Conservation (phyloP, 129 eudicot species). For the Escallonia rubra region DNA sequence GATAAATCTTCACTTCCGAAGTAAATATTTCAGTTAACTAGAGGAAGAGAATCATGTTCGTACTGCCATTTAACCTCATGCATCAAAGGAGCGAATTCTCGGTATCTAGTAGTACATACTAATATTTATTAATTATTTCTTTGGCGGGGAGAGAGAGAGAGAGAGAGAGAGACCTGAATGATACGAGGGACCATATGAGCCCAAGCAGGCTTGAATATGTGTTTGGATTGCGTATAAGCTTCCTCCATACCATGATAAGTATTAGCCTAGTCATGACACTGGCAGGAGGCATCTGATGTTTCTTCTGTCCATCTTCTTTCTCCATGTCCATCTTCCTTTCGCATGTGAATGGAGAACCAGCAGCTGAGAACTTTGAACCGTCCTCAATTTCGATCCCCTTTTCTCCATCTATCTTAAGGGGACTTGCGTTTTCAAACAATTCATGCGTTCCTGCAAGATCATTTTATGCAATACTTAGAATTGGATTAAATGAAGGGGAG, state of each 20-base stretch:
- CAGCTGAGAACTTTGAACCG: conserved; percentile 31
- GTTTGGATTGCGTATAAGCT: conserved; percentile 91
- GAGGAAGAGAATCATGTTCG: no score
- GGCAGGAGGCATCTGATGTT: conserved; percentile 94
- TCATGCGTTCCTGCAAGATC: conserved; percentile 2
- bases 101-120: no score
- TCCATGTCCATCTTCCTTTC: conserved; percentile 51
- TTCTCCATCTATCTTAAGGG: conserved; percentile 41
- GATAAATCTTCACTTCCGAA: no score
- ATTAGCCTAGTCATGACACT: conserved; percentile 97
- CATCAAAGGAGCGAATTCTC: no score
- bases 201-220: conserved; percentile 92
- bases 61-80: no score
- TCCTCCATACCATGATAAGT: conserved; percentile 98
- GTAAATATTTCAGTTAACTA: no score
- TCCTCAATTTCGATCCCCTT: conserved; percentile 55
- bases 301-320: conserved; percentile 40
- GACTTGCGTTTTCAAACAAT: conserved; percentile 42
- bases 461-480: background rate
- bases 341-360: conserved; percentile 48
- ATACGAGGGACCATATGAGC: conserved; percentile 86
- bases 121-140: background rate
- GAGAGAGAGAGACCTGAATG: conserved; percentile 53
- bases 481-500: no score
- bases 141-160: background rate